Percentiles rank a stretch among this genome's conserved stretches.
Evolutionary conservation across 2,329 filamentous ascomycete species (phyloP).

Genomic region (Chaetomiaceae sp.): DNA sequence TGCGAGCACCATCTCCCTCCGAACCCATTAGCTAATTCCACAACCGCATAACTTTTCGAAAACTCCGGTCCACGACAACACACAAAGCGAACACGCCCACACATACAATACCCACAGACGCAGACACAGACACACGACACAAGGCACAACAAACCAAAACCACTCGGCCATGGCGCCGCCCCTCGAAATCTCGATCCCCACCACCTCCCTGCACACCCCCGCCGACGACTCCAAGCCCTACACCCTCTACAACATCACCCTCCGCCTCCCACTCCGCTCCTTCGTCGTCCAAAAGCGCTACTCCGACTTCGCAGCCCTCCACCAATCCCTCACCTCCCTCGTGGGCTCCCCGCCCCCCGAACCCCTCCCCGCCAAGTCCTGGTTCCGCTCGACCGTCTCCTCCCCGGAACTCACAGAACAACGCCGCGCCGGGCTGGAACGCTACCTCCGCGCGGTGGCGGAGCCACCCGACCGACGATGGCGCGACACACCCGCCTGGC

Average conservation of each 20-base stretch:
- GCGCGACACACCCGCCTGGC: conserved; percentile 69
- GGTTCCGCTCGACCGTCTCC: conserved; percentile 68
- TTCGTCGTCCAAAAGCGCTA: conserved; percentile 77
- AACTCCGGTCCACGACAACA: too few species aligned
- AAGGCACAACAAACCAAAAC: conserved; percentile 32
- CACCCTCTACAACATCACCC: conserved; percentile 72
- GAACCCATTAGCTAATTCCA: not conserved
- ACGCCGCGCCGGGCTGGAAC: conserved; percentile 63
- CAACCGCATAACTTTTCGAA: not conserved
- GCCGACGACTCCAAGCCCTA: conserved; percentile 58
- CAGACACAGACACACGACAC: not conserved
- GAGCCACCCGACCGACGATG: conserved; percentile 69
- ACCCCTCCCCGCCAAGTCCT: conserved; percentile 67
- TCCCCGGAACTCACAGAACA: conserved; percentile 66
- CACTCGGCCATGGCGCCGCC: conserved; percentile 49
- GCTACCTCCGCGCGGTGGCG: conserved; percentile 68
- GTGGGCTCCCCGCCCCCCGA: conserved; percentile 61
- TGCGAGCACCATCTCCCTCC: not conserved
- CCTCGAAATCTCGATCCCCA: conserved; percentile 62
- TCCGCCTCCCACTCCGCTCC: conserved; percentile 70
- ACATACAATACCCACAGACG: too few species aligned
- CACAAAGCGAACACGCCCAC: too few species aligned
- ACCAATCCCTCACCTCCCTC: conserved; percentile 55
- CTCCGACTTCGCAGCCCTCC: conserved; percentile 68
- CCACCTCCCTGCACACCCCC: conserved; percentile 51